Evolutionary conservation across 83 land plant genomes (phyloP), one percentile per base, ranked within the genome.

Genomic region (Thuja plicata): DNA sequence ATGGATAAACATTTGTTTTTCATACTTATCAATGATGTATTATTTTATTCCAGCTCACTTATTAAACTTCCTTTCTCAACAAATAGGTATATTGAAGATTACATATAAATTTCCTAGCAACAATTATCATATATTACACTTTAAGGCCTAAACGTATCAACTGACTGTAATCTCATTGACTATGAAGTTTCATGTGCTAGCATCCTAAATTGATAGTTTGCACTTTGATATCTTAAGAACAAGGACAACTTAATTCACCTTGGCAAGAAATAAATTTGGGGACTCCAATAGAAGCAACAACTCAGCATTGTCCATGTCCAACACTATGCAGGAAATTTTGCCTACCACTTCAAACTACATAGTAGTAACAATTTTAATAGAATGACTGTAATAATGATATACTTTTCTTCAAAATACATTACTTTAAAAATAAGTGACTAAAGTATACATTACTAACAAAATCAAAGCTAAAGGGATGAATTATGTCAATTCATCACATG

Each of bases 291-390:
- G 84, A 30, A 93, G 92, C 0, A 96, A 91, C 60, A 96, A 71
- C 88, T 96, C 97, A 52, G 95, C 86, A 87, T 96, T 95, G 90
- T 95, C 97, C 97, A 96, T 96, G 91, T 96, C 98, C 90, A 96
- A 52, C 34, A 96, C 89, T 97, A 96, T 96, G 1, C 97, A 97
- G 32, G 97, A 95, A 43, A 96, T 96, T 82, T 96, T 96, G 2
- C 94, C 93, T 70, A 96, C 98, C 70, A 96, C 94, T 87, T 95
- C 95, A 88, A 52, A 74, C 96, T 95, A 91, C 89, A 79, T 6
- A 79, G n/a, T n/a, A 79, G 30, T 16, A 77, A 35, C 37, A 17
- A 66, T 11, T 19, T 79, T 32, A 87, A 43, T 3, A 11, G 38
- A 21, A 87, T 3, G 41, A 79, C 40, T 37, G 82, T 79, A 38